Percentiles rank a stretch among this genome's conserved stretches.
Conservation (phyloP, 2,329 filamentous ascomycete species). For the Fusarium luffae region DNA sequence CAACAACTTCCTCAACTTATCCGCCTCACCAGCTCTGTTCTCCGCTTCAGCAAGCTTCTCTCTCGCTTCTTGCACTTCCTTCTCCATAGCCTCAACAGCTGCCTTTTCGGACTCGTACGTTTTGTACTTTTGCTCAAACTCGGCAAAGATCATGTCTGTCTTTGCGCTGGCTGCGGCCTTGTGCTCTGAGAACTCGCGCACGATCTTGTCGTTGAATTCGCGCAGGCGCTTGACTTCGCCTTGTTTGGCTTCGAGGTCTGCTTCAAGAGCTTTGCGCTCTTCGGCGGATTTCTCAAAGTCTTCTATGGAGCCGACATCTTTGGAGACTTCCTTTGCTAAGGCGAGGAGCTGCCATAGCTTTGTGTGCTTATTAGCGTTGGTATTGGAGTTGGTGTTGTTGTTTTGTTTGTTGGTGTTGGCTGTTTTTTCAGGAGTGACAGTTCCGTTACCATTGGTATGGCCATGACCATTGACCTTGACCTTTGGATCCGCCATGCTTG, state of each 20-base stretch:
- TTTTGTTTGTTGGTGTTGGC: neutral
- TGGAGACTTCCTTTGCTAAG: conserved; percentile 45
- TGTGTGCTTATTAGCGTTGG: conserved; percentile 32
- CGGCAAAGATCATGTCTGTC: conserved; percentile 37
- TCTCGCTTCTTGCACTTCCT: conserved; percentile 57
- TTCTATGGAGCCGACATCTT: conserved; percentile 43
- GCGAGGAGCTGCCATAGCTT: conserved; percentile 45
- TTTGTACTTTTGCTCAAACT: conserved; percentile 44
- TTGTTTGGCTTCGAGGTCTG: conserved; percentile 41
- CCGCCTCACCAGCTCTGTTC: conserved; percentile 54
- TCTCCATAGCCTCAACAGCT: conserved; percentile 56
- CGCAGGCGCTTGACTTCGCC: conserved; percentile 42
- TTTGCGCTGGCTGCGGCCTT: conserved; percentile 36
- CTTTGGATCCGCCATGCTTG: conserved; percentile 47
- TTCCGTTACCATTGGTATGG: conserved; percentile 37
- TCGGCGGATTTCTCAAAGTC: conserved; percentile 43
- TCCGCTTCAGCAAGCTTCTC: conserved; percentile 54
- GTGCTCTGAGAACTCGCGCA: conserved; percentile 40
- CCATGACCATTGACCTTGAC: conserved; percentile 39
- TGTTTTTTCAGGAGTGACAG: conserved; percentile 26
- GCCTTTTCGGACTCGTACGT: conserved; percentile 44
- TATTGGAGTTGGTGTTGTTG: neutral
- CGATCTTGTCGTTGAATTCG: conserved; percentile 42
- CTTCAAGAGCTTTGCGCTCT: conserved; percentile 37
- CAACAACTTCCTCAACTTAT: conserved; percentile 49